Evolutionary conservation across 495 filamentous ascomycete genomes (phyloP), one percentile per base, ranked within the genome.

Genomic region (Hypoxylon crocopeplum): DNA sequence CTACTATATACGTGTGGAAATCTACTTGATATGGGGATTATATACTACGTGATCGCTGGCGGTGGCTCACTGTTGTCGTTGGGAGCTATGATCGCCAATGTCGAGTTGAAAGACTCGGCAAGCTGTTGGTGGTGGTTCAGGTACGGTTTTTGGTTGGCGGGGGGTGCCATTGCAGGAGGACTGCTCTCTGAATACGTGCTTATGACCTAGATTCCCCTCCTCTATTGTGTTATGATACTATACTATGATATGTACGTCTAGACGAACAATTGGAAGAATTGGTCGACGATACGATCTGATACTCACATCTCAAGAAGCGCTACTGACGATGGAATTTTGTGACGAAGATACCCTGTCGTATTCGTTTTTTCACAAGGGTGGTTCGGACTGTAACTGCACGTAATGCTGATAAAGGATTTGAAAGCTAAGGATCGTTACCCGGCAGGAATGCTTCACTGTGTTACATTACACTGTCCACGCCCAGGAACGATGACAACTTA

Each of bases 91-190:
- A 66, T 79, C 19, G 53, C 55, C 17, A 56, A 49, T 11, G 75
- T 79, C 8, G 64, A 77, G 42, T 42, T 79, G 29, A 59, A 69
- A 19, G 65, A 73, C 22, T 54, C 72, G 7, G 58, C 52, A 3
- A 73, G 69, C 48, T 77, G 74, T 48, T 71, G 66, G 70, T 70
- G 68, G 70, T 79, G 73, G 73, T 79, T 79, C 34, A 38, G 54
- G 32, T 62, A 68, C 21, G 72, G 71, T 24, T 75, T 67, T 39
- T 77, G 69, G 72, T 48, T 69, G 20, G 64, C 69, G 0, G 74
- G 72, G 2, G 67, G 55, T 16, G 49, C 69, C 3, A 70, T 72
- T 27, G 67, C 69, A 7, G 61, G 59, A 16, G 72, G 71, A 0
- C 47, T 73, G 20, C 40, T 72, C 21, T 69, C 58, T 2, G 69